Evolutionary conservation across 2,329 filamentous ascomycete species (phyloP).

Genomic region (Rachicladosporium sp.): DNA sequence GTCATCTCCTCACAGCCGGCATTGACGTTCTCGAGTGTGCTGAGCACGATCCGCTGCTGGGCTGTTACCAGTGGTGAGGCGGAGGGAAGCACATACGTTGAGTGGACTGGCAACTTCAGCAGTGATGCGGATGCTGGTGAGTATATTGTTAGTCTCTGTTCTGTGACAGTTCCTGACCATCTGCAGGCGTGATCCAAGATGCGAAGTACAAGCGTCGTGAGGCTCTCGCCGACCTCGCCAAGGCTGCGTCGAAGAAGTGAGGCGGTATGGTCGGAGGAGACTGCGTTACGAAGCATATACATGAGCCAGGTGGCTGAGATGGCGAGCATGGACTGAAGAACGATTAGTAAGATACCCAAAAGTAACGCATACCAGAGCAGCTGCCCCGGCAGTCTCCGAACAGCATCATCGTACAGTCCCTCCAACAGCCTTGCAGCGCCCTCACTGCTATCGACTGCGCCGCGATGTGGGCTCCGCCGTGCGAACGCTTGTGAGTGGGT

Average conservation of each 20-base stretch:
- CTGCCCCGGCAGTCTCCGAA: no score
- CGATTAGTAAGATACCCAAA: constrained; percentile 6
- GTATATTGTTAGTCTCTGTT: constrained; percentile 15
- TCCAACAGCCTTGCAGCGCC: no score
- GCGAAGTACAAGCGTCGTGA: constrained; percentile 67
- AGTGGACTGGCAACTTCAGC: constrained; percentile 59
- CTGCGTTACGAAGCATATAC: constrained; percentile 2
- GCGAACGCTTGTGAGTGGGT: no score
- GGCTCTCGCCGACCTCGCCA: constrained; percentile 53
- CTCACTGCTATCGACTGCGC: no score
- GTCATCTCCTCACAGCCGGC: constrained; percentile 55
- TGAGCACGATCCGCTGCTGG: constrained; percentile 55
- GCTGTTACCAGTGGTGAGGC: constrained; percentile 53
- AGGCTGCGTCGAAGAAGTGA: constrained; percentile 23
- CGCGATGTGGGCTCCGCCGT: no score
- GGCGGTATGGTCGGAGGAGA: not conserved
- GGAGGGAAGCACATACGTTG: constrained; percentile 53
- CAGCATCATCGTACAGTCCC: no score
- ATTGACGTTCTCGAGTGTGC: constrained; percentile 52
- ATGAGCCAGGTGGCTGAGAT: not conserved
- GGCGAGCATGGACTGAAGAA: constrained; percentile 3
- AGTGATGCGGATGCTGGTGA: constrained; percentile 57
- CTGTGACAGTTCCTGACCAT: constrained; percentile 4
- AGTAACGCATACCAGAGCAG: not conserved
- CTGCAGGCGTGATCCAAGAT: constrained; percentile 55